Conservation (phyloP, 805 yeast species). For the Myxozyma lipomycoides region DNA sequence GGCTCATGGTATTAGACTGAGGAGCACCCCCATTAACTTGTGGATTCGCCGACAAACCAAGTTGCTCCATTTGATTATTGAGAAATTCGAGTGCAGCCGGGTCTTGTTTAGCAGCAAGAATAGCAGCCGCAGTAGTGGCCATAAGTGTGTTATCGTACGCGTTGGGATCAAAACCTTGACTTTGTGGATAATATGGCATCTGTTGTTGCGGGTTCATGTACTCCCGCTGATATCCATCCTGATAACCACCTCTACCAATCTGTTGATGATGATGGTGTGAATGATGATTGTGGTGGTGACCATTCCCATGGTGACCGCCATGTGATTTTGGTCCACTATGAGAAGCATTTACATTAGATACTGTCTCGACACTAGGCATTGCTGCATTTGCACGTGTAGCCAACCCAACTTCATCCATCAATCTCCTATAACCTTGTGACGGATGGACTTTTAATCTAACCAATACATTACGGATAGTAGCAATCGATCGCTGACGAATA, state of each 20-base stretch:
- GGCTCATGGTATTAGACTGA: too few species aligned
- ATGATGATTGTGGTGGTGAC: neutral
- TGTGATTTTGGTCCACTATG: neutral
- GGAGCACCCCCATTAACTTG: neutral
- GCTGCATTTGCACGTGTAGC: conserved; percentile 15
- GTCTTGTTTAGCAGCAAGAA: neutral
- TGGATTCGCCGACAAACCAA: conserved; percentile 2
- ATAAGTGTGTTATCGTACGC: neutral
- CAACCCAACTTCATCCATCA: conserved; percentile 90
- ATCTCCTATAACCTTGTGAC: conserved; percentile 72
- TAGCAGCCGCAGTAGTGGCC: conserved; percentile 1
- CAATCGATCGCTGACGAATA: conserved; percentile 54
- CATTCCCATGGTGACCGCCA: neutral
- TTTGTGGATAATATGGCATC: neutral
- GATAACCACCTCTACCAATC: neutral
- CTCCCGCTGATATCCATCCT: neutral
- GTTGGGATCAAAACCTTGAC: neutral
- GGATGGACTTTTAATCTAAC: conserved; percentile 51
- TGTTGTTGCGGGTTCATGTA: neutral
- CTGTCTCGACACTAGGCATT: neutral
- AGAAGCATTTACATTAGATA: neutral
- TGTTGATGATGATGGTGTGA: neutral
- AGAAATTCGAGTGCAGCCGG: conserved; percentile 11
- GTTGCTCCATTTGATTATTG: conserved; percentile 8
- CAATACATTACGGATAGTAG: conserved; percentile 60